Evolutionary conservation across 2,329 filamentous ascomycete genomes (phyloP).

Genomic region (Trichoderma gracile): DNA sequence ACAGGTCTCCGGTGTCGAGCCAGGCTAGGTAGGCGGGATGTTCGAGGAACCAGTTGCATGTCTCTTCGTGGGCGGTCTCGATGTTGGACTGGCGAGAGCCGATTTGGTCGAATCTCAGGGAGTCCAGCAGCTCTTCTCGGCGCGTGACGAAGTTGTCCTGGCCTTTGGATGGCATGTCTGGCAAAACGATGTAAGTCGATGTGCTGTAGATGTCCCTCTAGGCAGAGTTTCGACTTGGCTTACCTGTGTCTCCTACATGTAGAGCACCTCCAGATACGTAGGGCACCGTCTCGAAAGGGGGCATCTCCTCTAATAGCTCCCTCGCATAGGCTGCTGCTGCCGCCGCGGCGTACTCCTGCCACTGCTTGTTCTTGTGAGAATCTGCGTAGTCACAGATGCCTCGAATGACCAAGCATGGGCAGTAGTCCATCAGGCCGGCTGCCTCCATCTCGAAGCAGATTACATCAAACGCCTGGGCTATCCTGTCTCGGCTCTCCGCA

Average conservation of each 20-base stretch:
- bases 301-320: constrained; percentile 1
- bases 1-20: not conserved
- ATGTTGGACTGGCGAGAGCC: constrained; percentile 25
- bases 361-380: constrained; percentile 23
- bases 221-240: too few relatives aligned
- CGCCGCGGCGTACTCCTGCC: constrained; percentile 24
- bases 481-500: not conserved
- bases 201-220: too few relatives aligned
- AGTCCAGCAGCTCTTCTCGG: not conserved
- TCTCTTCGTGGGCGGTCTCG: constrained; percentile 26
- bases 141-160: too few relatives aligned
- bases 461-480: not conserved
- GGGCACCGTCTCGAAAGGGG: too few relatives aligned
- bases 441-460: constrained; percentile 26
- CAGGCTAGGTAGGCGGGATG: constrained; percentile 24
- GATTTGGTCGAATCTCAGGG: constrained; percentile 26
- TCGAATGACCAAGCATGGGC: constrained; percentile 15
- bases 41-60: constrained; percentile 29
- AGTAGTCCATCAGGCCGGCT: constrained; percentile 10
- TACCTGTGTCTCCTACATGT: too few relatives aligned
- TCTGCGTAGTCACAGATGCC: constrained; percentile 26
- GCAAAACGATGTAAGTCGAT: too few relatives aligned
- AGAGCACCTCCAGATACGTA: too few relatives aligned
- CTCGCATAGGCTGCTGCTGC: constrained; percentile 10
- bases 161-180: too few relatives aligned